Base-by-base conservation (phyloP, 148 eudicot genomes). In the Heliamphora exappendiculata region DNA sequence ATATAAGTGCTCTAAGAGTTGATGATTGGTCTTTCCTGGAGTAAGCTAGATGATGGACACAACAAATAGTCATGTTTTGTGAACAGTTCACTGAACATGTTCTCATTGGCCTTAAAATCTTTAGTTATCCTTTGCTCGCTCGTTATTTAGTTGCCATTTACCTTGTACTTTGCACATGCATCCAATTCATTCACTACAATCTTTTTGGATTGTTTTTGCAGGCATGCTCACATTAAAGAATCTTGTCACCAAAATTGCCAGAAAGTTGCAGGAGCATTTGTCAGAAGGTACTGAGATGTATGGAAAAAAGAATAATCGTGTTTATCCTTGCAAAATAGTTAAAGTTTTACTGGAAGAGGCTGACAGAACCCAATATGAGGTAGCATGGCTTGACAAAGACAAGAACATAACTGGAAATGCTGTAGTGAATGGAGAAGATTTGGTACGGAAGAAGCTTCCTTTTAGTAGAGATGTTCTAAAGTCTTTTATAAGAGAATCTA, bases 221-320 rank as follows among this genome's bases (percentile, higher is more conserved):
- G 99, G 99, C 81, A 95, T 89, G 98, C 94, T 91, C 65, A 86
- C 91, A 66, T 76, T 93, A 73, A 89, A 80, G 59, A 98, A 93
- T 73, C 88, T 95, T 76, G 90, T 84, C 34, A 85, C 66, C 58
- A 78, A 84, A 79, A 89, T 95, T 78, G 88, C 84, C 77, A 76
- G 79, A 17, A 90, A 87, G 78, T 79, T 93, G 78, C 89, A 86
- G 85, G 91, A 83, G 44, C 84, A 78, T 16, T 76, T 93, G 73
- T 86, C 79, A 37, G 98, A 91, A 80, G 99, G 98, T 68, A 75
- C 76, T 75, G 96, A 91, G 84, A 55, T 93, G 67, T 83, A 84
- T 74, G 94, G 91, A 62, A 91, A 84, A 80, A 91, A 83, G 85
- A 84, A 89, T 79, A 92, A 86, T 77, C 82, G 57, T 74, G 77